Evolutionary conservation across 2,329 filamentous ascomycete genomes (phyloP).

Genomic region (Monosporascus sp.): DNA sequence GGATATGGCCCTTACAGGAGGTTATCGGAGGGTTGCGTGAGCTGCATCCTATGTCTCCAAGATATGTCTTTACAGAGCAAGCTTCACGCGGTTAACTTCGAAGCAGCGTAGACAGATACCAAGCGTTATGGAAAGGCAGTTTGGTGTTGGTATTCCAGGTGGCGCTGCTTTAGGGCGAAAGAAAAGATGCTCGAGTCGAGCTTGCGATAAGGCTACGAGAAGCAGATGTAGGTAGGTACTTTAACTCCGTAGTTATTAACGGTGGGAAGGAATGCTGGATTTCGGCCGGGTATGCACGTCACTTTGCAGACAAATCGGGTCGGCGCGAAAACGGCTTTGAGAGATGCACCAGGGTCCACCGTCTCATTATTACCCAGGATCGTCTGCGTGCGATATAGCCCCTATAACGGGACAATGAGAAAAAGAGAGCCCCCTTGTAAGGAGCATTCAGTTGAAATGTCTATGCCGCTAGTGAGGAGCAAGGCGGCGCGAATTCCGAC

Average conservation of each 20-base stretch:
- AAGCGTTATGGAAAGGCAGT: too few relatives aligned
- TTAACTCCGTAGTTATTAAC: neutral
- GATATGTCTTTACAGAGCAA: neutral
- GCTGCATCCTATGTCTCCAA: neutral
- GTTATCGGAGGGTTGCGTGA: neutral
- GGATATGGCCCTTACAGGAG: neutral
- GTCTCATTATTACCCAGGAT: neutral
- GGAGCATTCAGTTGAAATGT: too few relatives aligned
- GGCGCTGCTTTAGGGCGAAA: neutral
- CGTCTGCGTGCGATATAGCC: too few relatives aligned
- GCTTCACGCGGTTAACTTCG: neutral
- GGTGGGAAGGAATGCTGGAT: neutral
- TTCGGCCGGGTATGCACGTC: neutral
- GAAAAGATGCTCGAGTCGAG: neutral
- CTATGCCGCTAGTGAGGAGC: too few relatives aligned
- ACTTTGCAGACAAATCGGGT: neutral
- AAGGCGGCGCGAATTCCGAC: neutral
- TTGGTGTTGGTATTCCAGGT: too few relatives aligned
- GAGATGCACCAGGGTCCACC: neutral
- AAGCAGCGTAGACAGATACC: too few relatives aligned
- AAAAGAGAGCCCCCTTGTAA: too few relatives aligned
- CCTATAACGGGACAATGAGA: too few relatives aligned
- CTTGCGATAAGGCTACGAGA: neutral
- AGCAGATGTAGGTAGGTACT: neutral
- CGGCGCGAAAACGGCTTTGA: neutral